Conservation (phyloP, 331 rosid genomes). For the Acacia pycnantha region DNA sequence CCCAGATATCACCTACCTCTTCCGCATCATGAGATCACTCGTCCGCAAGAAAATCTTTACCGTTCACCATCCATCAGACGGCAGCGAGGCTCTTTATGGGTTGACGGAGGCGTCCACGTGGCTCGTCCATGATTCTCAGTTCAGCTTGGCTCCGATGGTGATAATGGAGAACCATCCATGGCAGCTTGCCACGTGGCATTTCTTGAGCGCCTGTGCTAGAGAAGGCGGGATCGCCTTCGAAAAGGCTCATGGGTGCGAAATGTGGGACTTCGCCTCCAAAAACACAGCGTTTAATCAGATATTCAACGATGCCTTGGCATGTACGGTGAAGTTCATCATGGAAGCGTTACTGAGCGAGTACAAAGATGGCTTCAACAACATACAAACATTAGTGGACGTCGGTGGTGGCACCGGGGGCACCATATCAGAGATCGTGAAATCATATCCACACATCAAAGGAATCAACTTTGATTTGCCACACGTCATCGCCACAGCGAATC, state of each 20-base stretch:
- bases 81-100: background rate
- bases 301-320: constrained; percentile 43
- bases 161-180: constrained; percentile 34
- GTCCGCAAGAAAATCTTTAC: background rate
- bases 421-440: background rate
- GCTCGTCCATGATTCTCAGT: constrained; percentile 34
- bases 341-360: background rate
- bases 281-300: constrained; percentile 28
- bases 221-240: constrained; percentile 39
- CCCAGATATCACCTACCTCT: background rate
- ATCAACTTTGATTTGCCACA: constrained; percentile 16
- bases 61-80: background rate
- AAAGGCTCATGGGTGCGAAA: constrained; percentile 39
- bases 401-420: background rate
- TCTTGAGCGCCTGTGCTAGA: constrained; percentile 28
- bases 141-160: constrained; percentile 38
- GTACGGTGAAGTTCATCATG: constrained; percentile 1
- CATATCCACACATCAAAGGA: constrained; percentile 8
- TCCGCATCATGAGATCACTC: background rate
- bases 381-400: background rate
- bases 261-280: constrained; percentile 40
- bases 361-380: background rate
- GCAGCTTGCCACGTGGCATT: constrained; percentile 42
- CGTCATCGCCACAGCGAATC: background rate
- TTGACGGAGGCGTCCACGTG: constrained; percentile 25